Base-by-base conservation (phyloP, 106 monocot genomes). In the Dendrobium huoshanense region DNA sequence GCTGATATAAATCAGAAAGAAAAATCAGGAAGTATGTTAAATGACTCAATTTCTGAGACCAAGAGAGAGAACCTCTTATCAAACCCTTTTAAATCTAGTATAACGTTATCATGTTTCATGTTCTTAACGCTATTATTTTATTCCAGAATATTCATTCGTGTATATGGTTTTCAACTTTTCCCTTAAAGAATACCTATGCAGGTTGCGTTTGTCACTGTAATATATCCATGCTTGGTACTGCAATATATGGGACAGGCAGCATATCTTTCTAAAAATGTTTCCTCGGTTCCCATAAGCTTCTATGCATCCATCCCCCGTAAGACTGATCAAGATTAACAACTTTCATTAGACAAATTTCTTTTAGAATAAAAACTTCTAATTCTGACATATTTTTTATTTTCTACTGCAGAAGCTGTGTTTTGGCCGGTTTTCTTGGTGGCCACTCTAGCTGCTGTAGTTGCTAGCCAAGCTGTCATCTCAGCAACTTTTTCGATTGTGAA, bases 401-500 rank as follows among this genome's bases (percentile, higher is more conserved):
- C 19, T 77, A 68, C n/a, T 87, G 86, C 88, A 96, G 96, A 90
- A 48, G 41, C 87, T 75, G 80, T 95, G 22, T 95, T 89, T 79
- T 95, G 95, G 95, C 95, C 95, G 11, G 87, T 95, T 44, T 95
- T 95, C 73, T 37, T 89, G 27, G 48, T 93, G 41, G 86, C 93
- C 13, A 91, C 93, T 73, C 88, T 95, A 82, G 93, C 95, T 74
- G 82, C 95, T 40, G 85, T 93, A 75, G 93, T 93, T 78, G 95
- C 91, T 76, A 93, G 93, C 80, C 95, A 95, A 74, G 85, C 95
- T 24, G 85, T 95, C 68, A 95, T 95, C 55, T 95, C 95, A 24
- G 95, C 95, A 56, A 93, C 95, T 15, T 95, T 93, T 84, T 93
- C 95, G 25, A 96, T 96, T 77, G 93, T 96, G 42, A 96, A 90